Evolutionary conservation across 179 eudicot genomes (phyloP).

Genomic region (Silene coronaria): DNA sequence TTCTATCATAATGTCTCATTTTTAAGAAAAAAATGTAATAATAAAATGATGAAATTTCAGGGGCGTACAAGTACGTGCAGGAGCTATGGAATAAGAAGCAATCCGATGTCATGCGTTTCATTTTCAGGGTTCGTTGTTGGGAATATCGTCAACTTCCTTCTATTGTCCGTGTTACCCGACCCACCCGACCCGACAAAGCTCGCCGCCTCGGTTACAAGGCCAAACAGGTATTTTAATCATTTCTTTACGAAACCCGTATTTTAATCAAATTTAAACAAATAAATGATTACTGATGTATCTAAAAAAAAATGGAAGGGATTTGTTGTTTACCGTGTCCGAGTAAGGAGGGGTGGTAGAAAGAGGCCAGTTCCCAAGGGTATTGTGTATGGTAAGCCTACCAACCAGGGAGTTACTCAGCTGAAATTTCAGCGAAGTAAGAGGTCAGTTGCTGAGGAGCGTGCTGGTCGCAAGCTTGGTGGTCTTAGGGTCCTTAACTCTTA

Average conservation of each 20-base stretch:
- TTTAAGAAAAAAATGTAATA: no score
- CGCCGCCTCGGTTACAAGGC: slow-evolving; percentile 63
- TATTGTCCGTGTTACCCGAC: slow-evolving; percentile 48
- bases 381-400: slow-evolving; percentile 62
- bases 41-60: slow-evolving; percentile 10
- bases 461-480: slow-evolving; percentile 46
- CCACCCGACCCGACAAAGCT: slow-evolving; percentile 62
- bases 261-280: no score
- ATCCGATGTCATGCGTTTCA: slow-evolving; percentile 51
- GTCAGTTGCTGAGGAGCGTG: slow-evolving; percentile 55
- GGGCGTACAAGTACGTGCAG: slow-evolving; percentile 46
- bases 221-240: slow-evolving; percentile 36
- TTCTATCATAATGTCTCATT: neutral
- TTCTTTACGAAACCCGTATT: no score
- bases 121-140: slow-evolving; percentile 51
- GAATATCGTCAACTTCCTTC: slow-evolving; percentile 59
- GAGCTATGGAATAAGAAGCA: slow-evolving; percentile 65
- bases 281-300: no score
- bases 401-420: slow-evolving; percentile 63
- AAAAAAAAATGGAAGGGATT: slow-evolving; percentile 38
- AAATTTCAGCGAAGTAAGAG: no score
- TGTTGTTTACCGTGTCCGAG: slow-evolving; percentile 56
- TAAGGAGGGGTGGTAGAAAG: slow-evolving; percentile 59
- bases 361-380: slow-evolving; percentile 72
- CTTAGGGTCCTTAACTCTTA: slow-evolving; percentile 55